Base-by-base conservation (phyloP, 768 basidiomycete genomes). In the Coprinellus micaceus region DNA sequence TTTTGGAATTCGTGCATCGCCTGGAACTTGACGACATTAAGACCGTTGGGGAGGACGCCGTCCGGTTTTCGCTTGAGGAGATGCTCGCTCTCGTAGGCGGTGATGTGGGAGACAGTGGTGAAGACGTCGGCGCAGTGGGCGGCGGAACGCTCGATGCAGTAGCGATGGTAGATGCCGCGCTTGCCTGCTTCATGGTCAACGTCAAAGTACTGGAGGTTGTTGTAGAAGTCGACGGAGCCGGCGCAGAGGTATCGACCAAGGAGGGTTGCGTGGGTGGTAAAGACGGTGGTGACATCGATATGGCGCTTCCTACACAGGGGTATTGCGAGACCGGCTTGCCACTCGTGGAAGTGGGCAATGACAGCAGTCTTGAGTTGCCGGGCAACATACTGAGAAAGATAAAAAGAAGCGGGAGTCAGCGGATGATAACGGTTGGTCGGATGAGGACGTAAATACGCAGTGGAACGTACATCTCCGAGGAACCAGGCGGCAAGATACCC, bases 1-100 rank as follows among this genome's bases (percentile, higher is more conserved):
- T 98, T 98, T 69, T 94, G 94, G 77, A 98, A 98, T 70, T 99
- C 97, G 80, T 98, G 97, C 88, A 98, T 98, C 11, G 97, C 96
- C 63, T 94, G 91, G 75, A 98, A 99, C 72, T 99, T 99, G 81
- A 93, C 87, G 58, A 99, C 97, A 63, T 98, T 99, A 59, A 99
- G 81, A 30, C 97, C 97, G 67, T 99, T 99, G 1, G 97, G 97
- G 0, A 98, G 78, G 24, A 99, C 91, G 24, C 97, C 97, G 64
- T 99, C 96, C 26, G 88, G 97, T 73, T 98, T 99, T 60, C 97
- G 83, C 75, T 99, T 99, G 61, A 99, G 80, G 26, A 99, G 75
- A 69, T 98, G 94, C 74, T 99, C 97, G 52, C 84, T 81, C 71
- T 99, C 97, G 72, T 95, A 98, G 0, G 96, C 97, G 24, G 97